A percentile compares a stretch with the other conserved stretches of the same genome.
phyloP scores from a whole-genome alignment of 257 asterid species.

The Nicotiana otophora region DNA sequence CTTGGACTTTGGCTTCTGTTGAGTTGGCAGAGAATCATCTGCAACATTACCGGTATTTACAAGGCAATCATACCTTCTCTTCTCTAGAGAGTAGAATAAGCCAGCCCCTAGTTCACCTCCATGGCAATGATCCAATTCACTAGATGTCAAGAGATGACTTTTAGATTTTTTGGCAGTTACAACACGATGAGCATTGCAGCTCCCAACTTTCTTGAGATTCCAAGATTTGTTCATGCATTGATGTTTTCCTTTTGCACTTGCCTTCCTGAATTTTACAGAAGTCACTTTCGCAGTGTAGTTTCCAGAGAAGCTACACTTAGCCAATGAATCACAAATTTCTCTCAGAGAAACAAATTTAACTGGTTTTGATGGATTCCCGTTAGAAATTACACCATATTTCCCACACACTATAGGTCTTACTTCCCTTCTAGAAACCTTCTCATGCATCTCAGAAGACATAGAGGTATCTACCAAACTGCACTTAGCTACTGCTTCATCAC shows the following conservation, averaged over 20 bases:
- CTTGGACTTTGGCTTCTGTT: slow-evolving; percentile 28
- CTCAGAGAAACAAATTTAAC: slow-evolving; percentile 39
- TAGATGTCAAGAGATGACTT: slow-evolving; percentile 3
- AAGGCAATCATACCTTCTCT: slow-evolving; percentile 20
- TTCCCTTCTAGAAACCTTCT: slow-evolving; percentile 18
- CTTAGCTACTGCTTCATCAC: slow-evolving; percentile 24
- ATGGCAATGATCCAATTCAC: slow-evolving; percentile 24
- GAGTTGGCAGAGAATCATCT: slow-evolving; percentile 16
- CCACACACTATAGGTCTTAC: slow-evolving; percentile 45
- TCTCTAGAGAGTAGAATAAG: slow-evolving; percentile 19
- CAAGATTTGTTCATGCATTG: slow-evolving; percentile 16
- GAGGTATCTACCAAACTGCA: slow-evolving; percentile 21
- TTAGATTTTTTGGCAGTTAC: slow-evolving; percentile 2
- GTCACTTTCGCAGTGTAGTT: slow-evolving; percentile 19
- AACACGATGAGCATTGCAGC: slow-evolving; percentile 9
- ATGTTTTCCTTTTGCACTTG: slow-evolving; percentile 12
- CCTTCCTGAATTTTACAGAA: slow-evolving; percentile 21
- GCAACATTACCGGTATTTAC: slow-evolving; percentile 18
- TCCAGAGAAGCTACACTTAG: slow-evolving; percentile 16
- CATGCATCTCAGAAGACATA: slow-evolving; percentile 18
- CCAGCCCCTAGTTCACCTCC: slow-evolving; percentile 23
- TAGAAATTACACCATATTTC: slow-evolving; percentile 56
- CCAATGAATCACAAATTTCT: slow-evolving; percentile 25
- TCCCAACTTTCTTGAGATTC: slow-evolving; percentile 18
- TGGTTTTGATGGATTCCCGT: slow-evolving; percentile 38